phyloP scores from a whole-genome alignment of 2,329 filamentous ascomycete species.

The Macroventuria anomochaeta region DNA sequence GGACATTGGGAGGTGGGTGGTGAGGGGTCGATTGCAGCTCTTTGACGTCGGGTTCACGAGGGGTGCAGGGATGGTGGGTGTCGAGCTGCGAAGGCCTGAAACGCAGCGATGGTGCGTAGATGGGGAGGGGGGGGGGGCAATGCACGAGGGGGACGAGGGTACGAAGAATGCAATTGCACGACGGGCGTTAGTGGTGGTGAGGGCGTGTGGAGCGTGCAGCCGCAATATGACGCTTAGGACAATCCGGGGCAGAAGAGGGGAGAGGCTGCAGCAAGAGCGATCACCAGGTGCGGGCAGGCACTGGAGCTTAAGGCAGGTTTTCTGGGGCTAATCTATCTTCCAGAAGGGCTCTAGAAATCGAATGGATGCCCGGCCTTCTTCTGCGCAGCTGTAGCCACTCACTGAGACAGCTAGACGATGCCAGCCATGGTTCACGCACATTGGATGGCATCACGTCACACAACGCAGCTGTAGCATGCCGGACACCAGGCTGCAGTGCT shows the following conservation, averaged over 20 bases:
- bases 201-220: conserved; percentile 21
- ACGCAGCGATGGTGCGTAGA: conserved; percentile 36
- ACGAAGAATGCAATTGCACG: conserved; percentile 11
- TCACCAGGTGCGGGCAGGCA: conserved; percentile 23
- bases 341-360: conserved; percentile 40
- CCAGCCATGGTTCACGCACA: conserved; percentile 21
- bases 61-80: conserved; percentile 45
- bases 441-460: conserved; percentile 25
- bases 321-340: conserved; percentile 31
- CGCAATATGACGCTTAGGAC: conserved; percentile 23
- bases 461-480: conserved; percentile 7
- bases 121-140: not conserved
- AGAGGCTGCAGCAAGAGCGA: conserved; percentile 23
- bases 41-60: conserved; percentile 47
- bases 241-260: conserved; percentile 29
- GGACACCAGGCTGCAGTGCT: conserved; percentile 7
- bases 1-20: conserved; percentile 45
- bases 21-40: conserved; percentile 47
- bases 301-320: conserved; percentile 28
- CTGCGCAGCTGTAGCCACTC: conserved; percentile 19
- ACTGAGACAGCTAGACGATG: conserved; percentile 22
- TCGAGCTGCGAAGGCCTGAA: conserved; percentile 36
- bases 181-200: conserved; percentile 15
- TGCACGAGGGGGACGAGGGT: conserved; percentile 1
- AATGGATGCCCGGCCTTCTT: conserved; percentile 2